Base-by-base conservation (phyloP, 108 stramenopile species). In the Chaetoceros muelleri region DNA sequence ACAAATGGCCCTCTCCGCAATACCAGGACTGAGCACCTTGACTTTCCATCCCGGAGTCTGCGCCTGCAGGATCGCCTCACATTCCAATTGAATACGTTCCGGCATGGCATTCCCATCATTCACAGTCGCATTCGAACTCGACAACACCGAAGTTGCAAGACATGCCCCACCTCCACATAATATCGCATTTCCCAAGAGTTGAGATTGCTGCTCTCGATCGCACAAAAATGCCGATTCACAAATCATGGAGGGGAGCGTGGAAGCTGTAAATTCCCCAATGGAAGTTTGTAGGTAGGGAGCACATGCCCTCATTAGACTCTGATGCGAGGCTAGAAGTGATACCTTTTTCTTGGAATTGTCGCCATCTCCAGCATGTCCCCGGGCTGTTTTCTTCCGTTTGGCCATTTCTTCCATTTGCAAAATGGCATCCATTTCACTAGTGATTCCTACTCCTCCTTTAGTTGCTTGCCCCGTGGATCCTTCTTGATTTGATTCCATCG, bases 21-120 rank as follows among this genome's bases (percentile, higher is more conserved):
- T 60, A 19, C 69, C 70, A 2, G 88, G 84, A 56, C 80, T 70
- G 23, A 87, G 61, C 53, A 94, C 78, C 61, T 90, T 90, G 28
- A 94, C 86, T 54, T 80, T 73, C 92, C 92, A 94, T 21, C 86
- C 86, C 26, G 86, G 78, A 18, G 92, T 94, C 44, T 90, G 87
- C 18, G 72, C 56, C 70, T 94, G 92, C 30, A 94, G 78, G 44
- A 94, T 82, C 23, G 76, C 58, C 60, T 94, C 92, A 7, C 82
- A 71, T 58, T 90, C 81, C 20, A 85, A 83, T 8, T 84, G 78
- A 50, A 90, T 48, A 1, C 80, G 49, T 67, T 94, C 92, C 0
- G 83, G 81, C 23, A 87, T 72, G 1, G 88, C 84, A 52, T 80
- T 71, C 40, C 85, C 88, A 54, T 72, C 59, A 40, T 40, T 40